phyloP scores from a whole-genome alignment of 345 rosid genomes.

The Camelina neglecta region DNA sequence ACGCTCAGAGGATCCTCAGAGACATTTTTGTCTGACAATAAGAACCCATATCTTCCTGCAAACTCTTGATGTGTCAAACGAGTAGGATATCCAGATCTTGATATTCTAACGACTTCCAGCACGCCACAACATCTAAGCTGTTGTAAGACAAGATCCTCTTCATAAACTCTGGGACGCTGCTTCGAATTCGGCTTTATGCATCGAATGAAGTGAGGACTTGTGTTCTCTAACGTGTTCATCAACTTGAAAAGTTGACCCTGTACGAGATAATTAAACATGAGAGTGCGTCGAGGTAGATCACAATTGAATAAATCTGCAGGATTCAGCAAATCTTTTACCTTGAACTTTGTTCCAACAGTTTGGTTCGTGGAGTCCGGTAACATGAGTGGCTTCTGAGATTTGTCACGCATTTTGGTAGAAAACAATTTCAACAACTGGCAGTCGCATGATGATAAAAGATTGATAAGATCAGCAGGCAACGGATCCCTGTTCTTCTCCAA shows the following conservation, averaged over 20 bases:
- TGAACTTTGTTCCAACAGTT: slow-evolving; percentile 80
- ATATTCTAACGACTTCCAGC: slow-evolving; percentile 84
- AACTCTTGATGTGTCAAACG: slow-evolving; percentile 88
- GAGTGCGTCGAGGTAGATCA: not conserved
- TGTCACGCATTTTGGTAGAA: slow-evolving; percentile 55
- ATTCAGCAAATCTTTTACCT: slow-evolving; percentile 52
- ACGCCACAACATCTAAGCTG: slow-evolving; percentile 92
- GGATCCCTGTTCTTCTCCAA: slow-evolving; percentile 95
- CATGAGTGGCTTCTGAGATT: slow-evolving; percentile 47
- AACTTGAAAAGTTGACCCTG: slow-evolving; percentile 91
- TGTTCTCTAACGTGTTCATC: slow-evolving; percentile 83
- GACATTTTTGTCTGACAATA: slow-evolving; percentile 54
- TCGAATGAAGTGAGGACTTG: slow-evolving; percentile 86
- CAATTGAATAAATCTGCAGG: slow-evolving; percentile 27
- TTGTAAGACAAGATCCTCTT: slow-evolving; percentile 72
- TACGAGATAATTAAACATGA: slow-evolving; percentile 20
- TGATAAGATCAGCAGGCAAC: slow-evolving; percentile 60
- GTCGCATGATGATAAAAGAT: slow-evolving; percentile 71
- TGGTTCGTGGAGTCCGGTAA: slow-evolving; percentile 57
- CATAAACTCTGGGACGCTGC: slow-evolving; percentile 67
- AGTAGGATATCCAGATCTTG: slow-evolving; percentile 88
- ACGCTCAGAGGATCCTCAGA: slow-evolving; percentile 73
- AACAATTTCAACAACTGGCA: slow-evolving; percentile 58
- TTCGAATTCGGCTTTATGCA: slow-evolving; percentile 86
- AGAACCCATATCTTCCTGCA: slow-evolving; percentile 79